phyloP scores from a whole-genome alignment of 2,329 filamentous ascomycete species.

The Colletotrichum incanum region DNA sequence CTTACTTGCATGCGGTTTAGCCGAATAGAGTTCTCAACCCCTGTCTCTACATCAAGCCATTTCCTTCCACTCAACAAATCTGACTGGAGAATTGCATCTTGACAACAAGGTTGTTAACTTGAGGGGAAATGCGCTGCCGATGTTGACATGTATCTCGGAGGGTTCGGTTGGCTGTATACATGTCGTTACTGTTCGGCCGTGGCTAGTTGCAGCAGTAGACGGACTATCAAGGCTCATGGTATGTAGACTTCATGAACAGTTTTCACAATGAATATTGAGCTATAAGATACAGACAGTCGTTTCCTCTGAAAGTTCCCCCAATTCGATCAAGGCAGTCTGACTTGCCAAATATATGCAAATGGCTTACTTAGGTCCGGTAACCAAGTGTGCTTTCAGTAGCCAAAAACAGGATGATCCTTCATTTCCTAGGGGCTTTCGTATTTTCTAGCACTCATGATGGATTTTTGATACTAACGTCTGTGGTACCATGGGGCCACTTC shows the following conservation, averaged over 20 bases:
- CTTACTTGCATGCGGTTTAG: constrained; percentile 5
- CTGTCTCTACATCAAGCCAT: neutral
- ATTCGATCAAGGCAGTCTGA: neutral
- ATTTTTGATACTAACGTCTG: too few relatives aligned
- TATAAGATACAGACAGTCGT: neutral
- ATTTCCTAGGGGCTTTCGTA: too few relatives aligned
- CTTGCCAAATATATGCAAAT: neutral
- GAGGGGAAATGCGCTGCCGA: neutral
- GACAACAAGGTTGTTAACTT: neutral
- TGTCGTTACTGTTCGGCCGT: neutral
- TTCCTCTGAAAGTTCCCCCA: neutral
- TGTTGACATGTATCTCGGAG: neutral
- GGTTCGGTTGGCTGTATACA: neutral
- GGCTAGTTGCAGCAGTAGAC: neutral
- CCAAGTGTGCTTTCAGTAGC: too few relatives aligned
- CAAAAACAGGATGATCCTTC: too few relatives aligned
- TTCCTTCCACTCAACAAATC: neutral
- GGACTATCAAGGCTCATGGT: neutral
- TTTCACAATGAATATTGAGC: neutral
- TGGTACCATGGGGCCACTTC: too few relatives aligned
- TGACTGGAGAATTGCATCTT: neutral
- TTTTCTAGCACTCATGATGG: too few relatives aligned
- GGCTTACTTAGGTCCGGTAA: neutral
- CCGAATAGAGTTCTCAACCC: neutral
- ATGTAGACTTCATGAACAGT: neutral